These are phyloP conservation scores for Cytospora schulzeri DNA, from an alignment of 2,329 filamentous ascomycete genomes.

Conservation along the genomic window DNA sequence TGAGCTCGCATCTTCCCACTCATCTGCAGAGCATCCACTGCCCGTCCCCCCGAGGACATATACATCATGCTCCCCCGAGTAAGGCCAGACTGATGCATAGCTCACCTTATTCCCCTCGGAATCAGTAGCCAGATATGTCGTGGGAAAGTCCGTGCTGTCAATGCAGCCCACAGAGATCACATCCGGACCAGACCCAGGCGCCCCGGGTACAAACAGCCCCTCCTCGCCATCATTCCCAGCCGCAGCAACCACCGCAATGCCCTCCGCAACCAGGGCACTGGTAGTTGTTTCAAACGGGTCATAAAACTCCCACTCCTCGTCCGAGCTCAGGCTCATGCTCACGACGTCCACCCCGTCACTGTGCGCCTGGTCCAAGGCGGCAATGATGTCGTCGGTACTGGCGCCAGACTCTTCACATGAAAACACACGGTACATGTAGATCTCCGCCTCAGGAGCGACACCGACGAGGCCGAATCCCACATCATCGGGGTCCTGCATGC, in stretches of 20 bases:
- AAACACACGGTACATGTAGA: slow-evolving; percentile 24
- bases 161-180: slow-evolving; percentile 33
- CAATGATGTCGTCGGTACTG: slow-evolving; percentile 32
- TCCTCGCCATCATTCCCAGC: slow-evolving; percentile 29
- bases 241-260: slow-evolving; percentile 32
- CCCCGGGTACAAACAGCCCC: slow-evolving; percentile 3
- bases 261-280: slow-evolving; percentile 24
- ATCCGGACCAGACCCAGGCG: slow-evolving; percentile 27
- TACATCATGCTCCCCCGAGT: slow-evolving; percentile 25
- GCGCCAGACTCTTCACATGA: slow-evolving; percentile 1
- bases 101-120: slow-evolving; percentile 25
- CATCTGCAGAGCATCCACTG: slow-evolving; percentile 18
- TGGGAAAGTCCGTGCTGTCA: slow-evolving; percentile 28
- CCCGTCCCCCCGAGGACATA: slow-evolving; percentile 24
- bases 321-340: slow-evolving; percentile 33
- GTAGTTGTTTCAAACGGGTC: slow-evolving; percentile 22
- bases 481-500: slow-evolving; percentile 10
- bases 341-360: slow-evolving; percentile 35
- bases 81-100: slow-evolving; percentile 31
- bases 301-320: slow-evolving; percentile 26
- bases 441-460: slow-evolving; percentile 16
- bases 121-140: slow-evolving; percentile 29
- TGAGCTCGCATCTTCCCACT: slow-evolving; percentile 26
- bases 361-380: slow-evolving; percentile 33
- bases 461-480: slow-evolving; percentile 15